These are phyloP conservation scores for Syzygium aromaticum DNA, from an alignment of 345 rosid genomes.

Conservation along the genomic window DNA sequence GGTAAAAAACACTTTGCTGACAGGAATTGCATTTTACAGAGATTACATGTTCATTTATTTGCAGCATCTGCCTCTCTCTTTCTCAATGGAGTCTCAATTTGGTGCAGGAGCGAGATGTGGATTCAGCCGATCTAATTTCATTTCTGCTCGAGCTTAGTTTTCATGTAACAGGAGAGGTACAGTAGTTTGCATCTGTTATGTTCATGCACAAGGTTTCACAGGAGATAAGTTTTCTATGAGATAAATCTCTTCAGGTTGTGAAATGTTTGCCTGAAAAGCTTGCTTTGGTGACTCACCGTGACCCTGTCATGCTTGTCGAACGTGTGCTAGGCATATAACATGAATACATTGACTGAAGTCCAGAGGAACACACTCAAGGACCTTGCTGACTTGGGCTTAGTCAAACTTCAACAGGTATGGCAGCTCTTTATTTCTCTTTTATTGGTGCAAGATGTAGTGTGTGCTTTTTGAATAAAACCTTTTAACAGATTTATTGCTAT, in stretches of 20 bases:
- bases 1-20: background rate
- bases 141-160: conserved; percentile 97
- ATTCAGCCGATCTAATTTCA: conserved; percentile 79
- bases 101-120: conserved; percentile 78
- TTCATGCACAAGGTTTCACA: background rate
- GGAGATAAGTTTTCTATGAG: background rate
- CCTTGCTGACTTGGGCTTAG: conserved; percentile 91
- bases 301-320: background rate
- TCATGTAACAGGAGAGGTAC: conserved; percentile 88
- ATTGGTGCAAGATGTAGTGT: background rate
- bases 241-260: background rate
- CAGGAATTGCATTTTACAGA: background rate
- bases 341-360: conserved; percentile 69
- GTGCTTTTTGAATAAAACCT: background rate
- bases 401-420: conserved; percentile 90
- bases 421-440: background rate
- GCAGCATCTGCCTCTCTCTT: background rate
- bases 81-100: conserved; percentile 1
- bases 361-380: conserved; percentile 67
- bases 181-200: background rate
- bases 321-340: conserved; percentile 63
- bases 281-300: background rate
- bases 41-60: background rate
- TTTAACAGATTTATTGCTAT: background rate
- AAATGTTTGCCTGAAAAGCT: background rate